Evolutionary conservation across 164 flowering plant genomes (phyloP).

Genomic region (Magnolia officinalis): DNA sequence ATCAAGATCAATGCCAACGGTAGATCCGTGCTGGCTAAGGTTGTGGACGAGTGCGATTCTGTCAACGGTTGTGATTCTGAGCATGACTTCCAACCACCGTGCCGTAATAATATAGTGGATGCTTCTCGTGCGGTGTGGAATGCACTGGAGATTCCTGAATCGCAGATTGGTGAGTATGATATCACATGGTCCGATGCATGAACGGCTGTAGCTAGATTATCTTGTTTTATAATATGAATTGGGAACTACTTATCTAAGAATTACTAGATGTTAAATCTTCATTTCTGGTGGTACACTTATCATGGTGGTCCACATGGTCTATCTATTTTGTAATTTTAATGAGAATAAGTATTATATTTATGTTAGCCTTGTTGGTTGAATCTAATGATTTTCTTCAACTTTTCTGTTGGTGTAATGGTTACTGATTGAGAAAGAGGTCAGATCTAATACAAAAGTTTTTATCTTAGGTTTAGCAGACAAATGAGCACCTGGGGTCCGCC

Average conservation of each 20-base stretch:
- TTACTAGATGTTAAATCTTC: background rate
- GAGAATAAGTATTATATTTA: no score
- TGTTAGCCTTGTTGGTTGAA: no score
- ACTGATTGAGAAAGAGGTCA: no score
- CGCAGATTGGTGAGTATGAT: constrained; percentile 4
- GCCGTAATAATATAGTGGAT: constrained; percentile 10
- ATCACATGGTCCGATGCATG: constrained; percentile 9
- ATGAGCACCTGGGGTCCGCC: no score
- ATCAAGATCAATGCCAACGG: constrained; percentile 6
- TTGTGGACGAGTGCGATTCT: constrained; percentile 11
- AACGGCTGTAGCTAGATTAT: background rate
- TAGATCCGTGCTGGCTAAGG: constrained; percentile 1
- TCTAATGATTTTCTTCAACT: no score
- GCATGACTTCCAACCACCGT: constrained; percentile 7
- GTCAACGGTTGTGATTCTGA: constrained; percentile 3
- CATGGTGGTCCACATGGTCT: no score
- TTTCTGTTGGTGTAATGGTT: no score
- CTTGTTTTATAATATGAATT: background rate
- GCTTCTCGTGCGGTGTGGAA: constrained; percentile 10
- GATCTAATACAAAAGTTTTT: no score
- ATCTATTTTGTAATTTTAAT: no score
- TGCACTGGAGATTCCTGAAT: constrained; percentile 3
- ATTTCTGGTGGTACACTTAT: background rate
- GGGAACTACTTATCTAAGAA: background rate
- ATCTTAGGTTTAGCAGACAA: no score